Base-by-base conservation (phyloP, 1,284 basidiomycete species). In the Heliocybe sulcata region DNA sequence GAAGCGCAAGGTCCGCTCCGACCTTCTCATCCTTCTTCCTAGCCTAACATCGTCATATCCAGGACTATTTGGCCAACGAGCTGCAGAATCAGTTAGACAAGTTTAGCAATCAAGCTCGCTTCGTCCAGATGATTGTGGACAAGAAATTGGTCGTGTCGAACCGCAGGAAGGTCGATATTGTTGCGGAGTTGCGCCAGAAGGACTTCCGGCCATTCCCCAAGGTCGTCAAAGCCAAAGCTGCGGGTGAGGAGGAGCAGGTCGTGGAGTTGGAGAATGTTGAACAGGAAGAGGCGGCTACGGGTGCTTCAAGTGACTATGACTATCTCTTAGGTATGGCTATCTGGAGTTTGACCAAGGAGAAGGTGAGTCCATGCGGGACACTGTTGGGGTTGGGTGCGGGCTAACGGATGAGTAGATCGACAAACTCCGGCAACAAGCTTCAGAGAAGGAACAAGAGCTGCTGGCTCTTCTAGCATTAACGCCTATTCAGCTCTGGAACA, bases 261-360 rank as follows among this genome's bases (percentile, higher is more conserved):
- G 73, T 80, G 2, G 83, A 89, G 31, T 76, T 77, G 3, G 84
- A 82, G 1, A 77, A 77, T 6, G 77, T 72, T 1, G 77, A 76
- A 2, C 75, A 69, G 2, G 74, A 72, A 22, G 71, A 75, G 29
- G 64, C 51, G 58, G 64, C 22, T 64, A 68, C 42, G 58, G 77
- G 76, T 19, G 67, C 71, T 3, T 69, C 77, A 19, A 81, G 80
- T 42, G 97, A 98, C 71, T 99, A 78, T 66, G 96, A 99, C 69
- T 99, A 99, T 72, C 72, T 99, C 57, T 75, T 99, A 57, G 85
- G 90, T 26, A 99, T 99, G 96, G 76, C 92, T 3, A 95, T 99
- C 67, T 95, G 85, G 77, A 98, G 87, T 72, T 76, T 99, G 73
- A 99, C 97, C 1, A 85, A 82, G 62, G 96, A 99, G 73, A 96